Base-by-base conservation (phyloP, 78 protist genomes). In the Mastigamoeba balamuthi region DNA sequence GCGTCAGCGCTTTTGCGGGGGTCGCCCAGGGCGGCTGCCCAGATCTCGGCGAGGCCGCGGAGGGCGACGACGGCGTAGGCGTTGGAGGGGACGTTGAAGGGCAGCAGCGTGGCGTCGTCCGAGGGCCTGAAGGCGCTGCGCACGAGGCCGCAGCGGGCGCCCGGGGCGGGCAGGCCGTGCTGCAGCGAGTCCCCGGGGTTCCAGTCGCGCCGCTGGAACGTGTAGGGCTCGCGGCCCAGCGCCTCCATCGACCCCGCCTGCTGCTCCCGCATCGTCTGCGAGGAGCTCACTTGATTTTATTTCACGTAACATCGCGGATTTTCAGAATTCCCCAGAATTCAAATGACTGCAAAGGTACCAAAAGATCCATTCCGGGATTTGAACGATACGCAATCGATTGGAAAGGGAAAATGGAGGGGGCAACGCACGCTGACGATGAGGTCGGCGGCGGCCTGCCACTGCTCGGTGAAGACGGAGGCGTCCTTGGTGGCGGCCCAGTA, bases 101-200 rank as follows among this genome's bases (percentile, higher is more conserved):
- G 80, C 25, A 52, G 42, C n/a, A 25, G 29, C 2, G 44, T 4
- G 27, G 88, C 69, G 28, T 83, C 88, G 38, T 83, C 88, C 17
- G 77, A 67, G 17, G 84, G 84, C 23, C 88, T 10, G 74, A 83
- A 78, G 17, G 35, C 35, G n/a, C 72, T 44, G 33, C 43, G 79
- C 9, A 65, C 44, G 64, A 69, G 73, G 73, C 73, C 73, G 27
- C 64, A 78, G 29, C 69, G 23, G 6, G 29, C 38, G 33, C 17
- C 66, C 4, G 66, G 66, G 6, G 66, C 6, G 66, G 36, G 5
- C 4, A 58, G 66, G 6, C 66, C 66, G 6, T 28, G 37, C 29
- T 23, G n/a, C 4, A n/a, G n/a, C 33, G 58, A 48, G 58, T 48
- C 58, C 17, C 33, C 17, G 17, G 58, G 58, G 17, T 17, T 17